Evolutionary conservation across 352 stramenopile genomes (phyloP), one percentile per base, ranked within the genome.

Genomic region (Pythium aristosporum): DNA sequence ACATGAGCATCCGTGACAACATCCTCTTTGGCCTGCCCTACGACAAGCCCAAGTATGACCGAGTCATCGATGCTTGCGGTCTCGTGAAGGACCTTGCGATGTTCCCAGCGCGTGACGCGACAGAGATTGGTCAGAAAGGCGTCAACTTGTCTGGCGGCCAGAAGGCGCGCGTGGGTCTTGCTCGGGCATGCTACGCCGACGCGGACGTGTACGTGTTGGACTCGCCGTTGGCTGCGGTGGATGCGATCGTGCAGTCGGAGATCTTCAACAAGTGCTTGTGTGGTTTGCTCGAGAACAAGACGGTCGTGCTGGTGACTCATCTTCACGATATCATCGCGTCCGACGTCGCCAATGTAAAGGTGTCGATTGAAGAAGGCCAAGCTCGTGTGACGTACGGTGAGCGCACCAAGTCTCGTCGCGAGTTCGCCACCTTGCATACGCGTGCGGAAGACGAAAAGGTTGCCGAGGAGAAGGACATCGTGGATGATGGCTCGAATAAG

Each of bases 41-140:
- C n/a, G 69, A 89, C 36, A 57, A 63, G 43, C 57, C 59, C 11
- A 80, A 74, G 54, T 92, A 91, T 61, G 59, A 75, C 9, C 56
- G 50, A 4, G 80, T 91, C 13, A 46, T 97, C 7, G 61, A 83
- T 49, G 79, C 13, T 16, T 46, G 92, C 65, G 85, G 83, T 12
- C 70, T 98, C 18, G 54, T 75, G 2, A 81, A 86, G 48, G 96
- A 99, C 65, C 68, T 99, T 3, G 71, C 73, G 9, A 65, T 89
- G n/a, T 74, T 99, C 16, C 80, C 92, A 11, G 77, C 69, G 10
- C 89, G 91, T 13, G 96, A 99, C 68, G 39, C 73, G 61, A 98
- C 93, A 0, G 94, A 98, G 70, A 98, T 99, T 65, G 96, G 96
- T 11, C 91, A 98, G 72, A 96, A 94, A 41, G 96, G 97, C 1